Evolutionary conservation across 371 early-diverging fungal species (phyloP), one percentile per base, ranked within the genome.

Genomic region (Mucor piriformis): DNA sequence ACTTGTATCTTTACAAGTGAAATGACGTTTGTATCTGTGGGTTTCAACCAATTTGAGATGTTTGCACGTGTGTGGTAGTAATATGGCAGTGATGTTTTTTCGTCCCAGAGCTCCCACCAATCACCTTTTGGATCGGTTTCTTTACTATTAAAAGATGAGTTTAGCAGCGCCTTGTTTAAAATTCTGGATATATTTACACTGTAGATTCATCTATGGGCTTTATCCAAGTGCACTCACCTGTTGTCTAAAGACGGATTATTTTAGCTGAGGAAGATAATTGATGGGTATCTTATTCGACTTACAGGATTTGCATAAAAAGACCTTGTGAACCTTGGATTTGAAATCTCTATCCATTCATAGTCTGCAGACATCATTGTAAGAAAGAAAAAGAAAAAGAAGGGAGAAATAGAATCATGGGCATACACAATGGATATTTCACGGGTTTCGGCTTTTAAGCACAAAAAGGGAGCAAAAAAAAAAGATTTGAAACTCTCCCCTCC

Each of bases 71-170:
- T 88, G 73, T 95, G 90, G 79, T 94, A 96, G 70, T 92, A 96
- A 72, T 95, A 97, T 6, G 88, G 87, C 40, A 91, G 70, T 42
- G 88, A 84, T 55, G 91, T 84, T 40, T 83, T 78, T 32, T 94
- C 91, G 72, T 97, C 96, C 66, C 87, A 88, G 34, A 96, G 82
- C 76, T 95, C 95, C 96, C 96, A 96, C 95, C 95, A 97, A 63
- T 95, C 95, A 58, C 88, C 88, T 32, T 82, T 82, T 16, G 89
- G 90, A 67, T 65, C 56, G 5, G 23, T 54, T n/a, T 66, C 53
- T 59, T 67, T 69, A 33, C 70, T 71, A 61, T 5, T 43, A n/a
- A 43, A 43, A 20, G n/a, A n/a, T n/a, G n/a, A 6, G 29, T 29
- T 29, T 8, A 29, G 29, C 8, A 29, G 8, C n/a, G 29, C 29